Percentiles rank a stretch among this genome's conserved stretches.
Conservation (phyloP, 2,329 filamentous ascomycete genomes). For the Coniochaeta prunicola region DNA sequence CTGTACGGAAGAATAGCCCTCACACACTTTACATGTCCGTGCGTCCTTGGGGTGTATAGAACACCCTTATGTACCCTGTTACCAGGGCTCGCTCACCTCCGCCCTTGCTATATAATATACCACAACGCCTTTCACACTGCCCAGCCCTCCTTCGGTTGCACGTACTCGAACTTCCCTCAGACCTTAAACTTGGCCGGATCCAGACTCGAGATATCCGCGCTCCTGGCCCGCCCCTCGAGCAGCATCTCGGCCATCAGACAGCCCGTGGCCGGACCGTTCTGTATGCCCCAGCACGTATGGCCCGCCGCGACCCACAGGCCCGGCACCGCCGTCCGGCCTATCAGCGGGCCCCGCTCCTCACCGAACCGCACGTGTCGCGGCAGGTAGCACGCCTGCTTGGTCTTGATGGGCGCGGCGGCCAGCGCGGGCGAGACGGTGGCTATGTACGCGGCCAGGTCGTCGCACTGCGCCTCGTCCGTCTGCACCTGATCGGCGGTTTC, state of each 20-base stretch:
- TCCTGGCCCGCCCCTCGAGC: slow-evolving; percentile 63
- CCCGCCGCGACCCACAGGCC: slow-evolving; percentile 79
- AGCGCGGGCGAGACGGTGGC: slow-evolving; percentile 58
- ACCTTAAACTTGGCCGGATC: slow-evolving; percentile 60
- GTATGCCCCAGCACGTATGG: slow-evolving; percentile 97
- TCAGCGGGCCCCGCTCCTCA: slow-evolving; percentile 60
- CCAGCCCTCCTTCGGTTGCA: background rate
- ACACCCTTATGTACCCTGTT: too few species aligned
- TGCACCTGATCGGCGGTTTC: slow-evolving; percentile 67
- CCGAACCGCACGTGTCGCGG: slow-evolving; percentile 63
- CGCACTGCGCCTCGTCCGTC: slow-evolving; percentile 68
- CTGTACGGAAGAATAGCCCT: background rate
- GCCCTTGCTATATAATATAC: too few species aligned
- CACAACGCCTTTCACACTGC: too few species aligned
- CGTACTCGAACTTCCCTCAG: slow-evolving; percentile 15
- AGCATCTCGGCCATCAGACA: slow-evolving; percentile 74
- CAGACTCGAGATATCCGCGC: slow-evolving; percentile 57
- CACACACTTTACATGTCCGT: background rate
- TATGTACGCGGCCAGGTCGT: slow-evolving; percentile 80
- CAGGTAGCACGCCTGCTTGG: slow-evolving; percentile 87
- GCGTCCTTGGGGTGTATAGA: background rate
- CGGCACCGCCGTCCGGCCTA: slow-evolving; percentile 66
- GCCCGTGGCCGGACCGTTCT: slow-evolving; percentile 86
- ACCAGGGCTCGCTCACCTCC: too few species aligned
- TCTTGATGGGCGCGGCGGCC: slow-evolving; percentile 59